A percentile compares a stretch with the other conserved stretches of the same genome.
phyloP scores from a whole-genome alignment of 192 early-diverging fungal species.

The Dissophora globulifera region DNA sequence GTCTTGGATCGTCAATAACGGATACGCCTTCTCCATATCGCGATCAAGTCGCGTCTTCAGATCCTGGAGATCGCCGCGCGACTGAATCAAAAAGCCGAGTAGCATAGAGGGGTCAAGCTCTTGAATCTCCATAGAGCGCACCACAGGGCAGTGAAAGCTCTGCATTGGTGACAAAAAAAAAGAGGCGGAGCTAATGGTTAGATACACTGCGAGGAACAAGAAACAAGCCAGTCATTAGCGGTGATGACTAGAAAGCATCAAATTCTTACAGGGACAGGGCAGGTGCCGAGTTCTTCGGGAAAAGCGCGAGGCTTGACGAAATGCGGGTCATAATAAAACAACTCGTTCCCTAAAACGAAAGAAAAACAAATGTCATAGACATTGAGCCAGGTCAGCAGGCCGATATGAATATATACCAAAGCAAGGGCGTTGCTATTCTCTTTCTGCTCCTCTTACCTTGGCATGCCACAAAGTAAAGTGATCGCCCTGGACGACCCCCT shows the following conservation, averaged over 20 bases:
- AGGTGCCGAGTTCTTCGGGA: constrained; percentile 9
- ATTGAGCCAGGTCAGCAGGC: not conserved
- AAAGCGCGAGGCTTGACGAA: constrained; percentile 45
- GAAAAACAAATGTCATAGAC: not conserved
- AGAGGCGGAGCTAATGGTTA: not conserved
- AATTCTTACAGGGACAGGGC: constrained; percentile 24
- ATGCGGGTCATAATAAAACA: constrained; percentile 53
- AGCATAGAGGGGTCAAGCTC: constrained; percentile 56
- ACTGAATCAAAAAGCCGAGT: constrained; percentile 47
- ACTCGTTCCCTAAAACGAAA: constrained; percentile 45
- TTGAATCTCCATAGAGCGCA: constrained; percentile 42
- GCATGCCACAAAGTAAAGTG: constrained; percentile 53
- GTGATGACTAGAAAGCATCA: too few species aligned
- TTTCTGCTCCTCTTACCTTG: constrained; percentile 54
- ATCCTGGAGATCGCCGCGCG: constrained; percentile 32
- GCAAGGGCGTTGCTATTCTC: too few species aligned
- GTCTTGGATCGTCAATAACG: constrained; percentile 15
- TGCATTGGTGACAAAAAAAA: not conserved
- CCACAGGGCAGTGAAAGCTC: constrained; percentile 51
- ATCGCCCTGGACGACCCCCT: constrained; percentile 51
- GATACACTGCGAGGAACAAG: too few species aligned
- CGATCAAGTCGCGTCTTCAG: constrained; percentile 3
- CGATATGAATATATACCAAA: not conserved
- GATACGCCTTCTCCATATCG: constrained; percentile 14
- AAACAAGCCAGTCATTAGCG: too few species aligned